phyloP scores from a whole-genome alignment of 495 filamentous ascomycete species.

The Delitschia confertaspora region DNA sequence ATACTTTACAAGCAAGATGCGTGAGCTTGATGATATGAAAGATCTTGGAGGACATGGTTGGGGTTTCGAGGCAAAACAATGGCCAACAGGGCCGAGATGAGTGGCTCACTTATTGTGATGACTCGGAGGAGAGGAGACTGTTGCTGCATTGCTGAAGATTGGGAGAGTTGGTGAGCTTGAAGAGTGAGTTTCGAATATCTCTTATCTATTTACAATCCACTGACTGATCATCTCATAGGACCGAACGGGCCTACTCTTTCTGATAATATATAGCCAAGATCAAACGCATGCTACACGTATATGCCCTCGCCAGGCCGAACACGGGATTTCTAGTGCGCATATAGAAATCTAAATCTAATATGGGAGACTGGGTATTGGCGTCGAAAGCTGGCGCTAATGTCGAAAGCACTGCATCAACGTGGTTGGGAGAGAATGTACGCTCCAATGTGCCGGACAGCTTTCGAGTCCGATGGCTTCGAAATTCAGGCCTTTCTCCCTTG shows the following conservation, averaged over 20 bases:
- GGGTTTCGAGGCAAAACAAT: conserved; percentile 81
- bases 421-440: conserved; percentile 56
- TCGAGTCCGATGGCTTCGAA: conserved; percentile 32
- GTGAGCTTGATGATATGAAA: conserved; percentile 59
- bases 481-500: conserved; percentile 56
- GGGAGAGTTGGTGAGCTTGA: conserved; percentile 43
- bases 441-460: conserved; percentile 41
- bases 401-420: conserved; percentile 60
- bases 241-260: conserved; percentile 44
- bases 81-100: conserved; percentile 66
- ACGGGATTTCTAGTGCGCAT: conserved; percentile 61
- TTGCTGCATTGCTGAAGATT: conserved; percentile 48
- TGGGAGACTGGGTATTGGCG: conserved; percentile 61
- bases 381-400: conserved; percentile 46
- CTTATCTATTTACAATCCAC: conserved; percentile 1
- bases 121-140: conserved; percentile 68
- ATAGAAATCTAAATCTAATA: conserved; percentile 52
- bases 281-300: conserved; percentile 61
- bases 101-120: conserved; percentile 51
- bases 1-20: conserved; percentile 81
- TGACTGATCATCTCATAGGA: conserved; percentile 19
- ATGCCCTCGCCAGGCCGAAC: conserved; percentile 61
- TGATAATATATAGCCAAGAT: conserved; percentile 58
- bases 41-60: conserved; percentile 56
- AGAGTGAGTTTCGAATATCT: conserved; percentile 38